Base-by-base conservation (phyloP, 2,329 filamentous ascomycete species). In the Aphanocladium album region DNA sequence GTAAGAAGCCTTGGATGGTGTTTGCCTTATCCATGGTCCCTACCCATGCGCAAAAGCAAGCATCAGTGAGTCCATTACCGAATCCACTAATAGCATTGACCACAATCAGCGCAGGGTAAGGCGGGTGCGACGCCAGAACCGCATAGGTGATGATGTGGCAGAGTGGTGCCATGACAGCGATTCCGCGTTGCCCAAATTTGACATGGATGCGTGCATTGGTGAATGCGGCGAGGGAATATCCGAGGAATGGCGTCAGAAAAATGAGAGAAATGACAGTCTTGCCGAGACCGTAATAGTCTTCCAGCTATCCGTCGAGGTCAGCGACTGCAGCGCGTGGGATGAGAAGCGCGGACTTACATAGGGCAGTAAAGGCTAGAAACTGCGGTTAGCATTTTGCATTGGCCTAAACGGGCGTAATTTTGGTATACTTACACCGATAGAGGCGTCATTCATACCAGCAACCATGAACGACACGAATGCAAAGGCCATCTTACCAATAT, bases 1-100 rank as follows among this genome's bases (percentile, higher is more conserved):
- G 87, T 39, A 90, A 69, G 58, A 89, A 81, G 0, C 88, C 87
- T 5, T 88, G 79, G 0, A 90, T 75, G 45, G 88, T 80, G 64
- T 90, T 90, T 0, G 85, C 83, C 64, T 86, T 85, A 11, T 84
- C 80, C 84, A 91, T 88, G 51, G 80, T 83, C 0, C 88, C 88
- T 7, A 80, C 70, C 78, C 79, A 81, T 0, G 78, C 77, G 62
- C 77, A 79, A 67, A 79, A 82, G 16, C 73, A 79, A 0, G 76
- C 79, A 60, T 82, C 86, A 0, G 80, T 78, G 0, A 89, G 69
- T 0, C 88, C 88, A 64, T 88, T 89, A 0, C 87, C 87, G 46
- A 89, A 85, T 0, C 88, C 87, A 7, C 84, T 83, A 14, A 90
- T 70, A 47, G 83, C 81, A 67, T 86, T 88, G 49, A 83, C 79